A percentile compares a stretch with the other conserved stretches of the same genome.
Conservation (phyloP, 768 basidiomycete species). For the Daedalea quercina region DNA sequence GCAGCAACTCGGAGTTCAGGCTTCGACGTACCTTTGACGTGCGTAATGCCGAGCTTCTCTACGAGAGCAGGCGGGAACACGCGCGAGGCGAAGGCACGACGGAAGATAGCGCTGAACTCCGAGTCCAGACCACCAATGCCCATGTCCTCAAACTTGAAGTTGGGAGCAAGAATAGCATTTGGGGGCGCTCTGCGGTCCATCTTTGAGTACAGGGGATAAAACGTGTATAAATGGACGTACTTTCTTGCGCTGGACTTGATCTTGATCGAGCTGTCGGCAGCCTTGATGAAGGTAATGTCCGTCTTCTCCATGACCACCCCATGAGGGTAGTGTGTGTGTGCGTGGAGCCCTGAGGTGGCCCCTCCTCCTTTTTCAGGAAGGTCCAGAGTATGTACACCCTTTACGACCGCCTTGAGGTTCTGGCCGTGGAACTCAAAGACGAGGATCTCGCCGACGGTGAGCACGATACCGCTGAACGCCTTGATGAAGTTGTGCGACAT, state of each 20-base stretch:
- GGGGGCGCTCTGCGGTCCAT: conserved; percentile 59
- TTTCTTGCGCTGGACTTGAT: conserved; percentile 89
- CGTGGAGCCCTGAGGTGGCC: conserved; percentile 10
- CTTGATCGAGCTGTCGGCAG: conserved; percentile 73
- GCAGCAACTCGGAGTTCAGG: neutral
- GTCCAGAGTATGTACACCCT: conserved; percentile 51
- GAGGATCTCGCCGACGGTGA: conserved; percentile 62
- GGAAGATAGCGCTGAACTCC: conserved; percentile 95
- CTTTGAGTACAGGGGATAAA: neutral
- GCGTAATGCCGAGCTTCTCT: conserved; percentile 96
- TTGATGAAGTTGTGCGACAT: conserved; percentile 70
- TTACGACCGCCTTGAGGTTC: conserved; percentile 67
- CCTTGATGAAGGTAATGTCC: conserved; percentile 88
- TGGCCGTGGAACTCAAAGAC: conserved; percentile 88
- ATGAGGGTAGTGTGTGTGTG: conserved; percentile 25
- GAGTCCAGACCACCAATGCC: conserved; percentile 96
- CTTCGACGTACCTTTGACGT: conserved; percentile 83
- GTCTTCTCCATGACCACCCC: conserved; percentile 89
- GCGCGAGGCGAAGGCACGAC: conserved; percentile 95
- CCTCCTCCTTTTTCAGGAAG: conserved; percentile 49
- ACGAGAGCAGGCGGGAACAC: conserved; percentile 98
- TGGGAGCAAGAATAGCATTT: conserved; percentile 93
- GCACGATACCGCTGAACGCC: conserved; percentile 65
- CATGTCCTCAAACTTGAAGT: conserved; percentile 99
- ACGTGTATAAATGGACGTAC: conserved; percentile 29